A percentile compares a stretch with the other conserved stretches of the same genome.
phyloP scores from a whole-genome alignment of 2,329 filamentous ascomycete species.

The Microdochium bolleyi region DNA sequence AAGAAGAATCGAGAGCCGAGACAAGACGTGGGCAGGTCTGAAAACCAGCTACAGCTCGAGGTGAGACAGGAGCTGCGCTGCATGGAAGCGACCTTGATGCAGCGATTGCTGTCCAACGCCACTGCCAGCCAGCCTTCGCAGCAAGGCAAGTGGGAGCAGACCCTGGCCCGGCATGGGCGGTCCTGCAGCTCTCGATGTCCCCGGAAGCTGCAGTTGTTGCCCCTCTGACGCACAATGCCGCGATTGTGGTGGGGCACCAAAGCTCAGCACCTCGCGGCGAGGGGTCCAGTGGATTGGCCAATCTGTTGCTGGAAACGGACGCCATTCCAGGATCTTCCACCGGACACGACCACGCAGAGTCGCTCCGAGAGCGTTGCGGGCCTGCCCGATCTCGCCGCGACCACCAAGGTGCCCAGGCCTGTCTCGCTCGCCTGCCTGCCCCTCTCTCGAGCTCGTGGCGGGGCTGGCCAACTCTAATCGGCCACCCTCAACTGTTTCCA shows the following conservation, averaged over 20 bases:
- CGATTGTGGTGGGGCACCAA: neutral
- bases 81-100: neutral
- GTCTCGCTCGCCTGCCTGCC: no score
- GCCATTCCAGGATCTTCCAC: neutral
- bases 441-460: no score
- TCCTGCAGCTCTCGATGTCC: no score
- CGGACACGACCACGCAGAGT: neutral
- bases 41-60: neutral
- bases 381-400: neutral
- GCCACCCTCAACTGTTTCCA: neutral
- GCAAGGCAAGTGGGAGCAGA: no score
- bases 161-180: neutral
- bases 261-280: neutral
- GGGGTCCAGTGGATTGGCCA: neutral
- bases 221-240: neutral
- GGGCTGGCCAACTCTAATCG: neutral
- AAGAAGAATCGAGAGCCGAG: neutral
- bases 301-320: neutral
- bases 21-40: neutral
- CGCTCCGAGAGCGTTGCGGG: neutral
- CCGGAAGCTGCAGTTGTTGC: neutral
- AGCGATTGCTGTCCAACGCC: neutral
- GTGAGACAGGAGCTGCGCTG: neutral
- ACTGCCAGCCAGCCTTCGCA: neutral
- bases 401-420: neutral